Evolutionary conservation across 2,329 filamentous ascomycete species (phyloP).

Genomic region (Cercospora brassicicola): DNA sequence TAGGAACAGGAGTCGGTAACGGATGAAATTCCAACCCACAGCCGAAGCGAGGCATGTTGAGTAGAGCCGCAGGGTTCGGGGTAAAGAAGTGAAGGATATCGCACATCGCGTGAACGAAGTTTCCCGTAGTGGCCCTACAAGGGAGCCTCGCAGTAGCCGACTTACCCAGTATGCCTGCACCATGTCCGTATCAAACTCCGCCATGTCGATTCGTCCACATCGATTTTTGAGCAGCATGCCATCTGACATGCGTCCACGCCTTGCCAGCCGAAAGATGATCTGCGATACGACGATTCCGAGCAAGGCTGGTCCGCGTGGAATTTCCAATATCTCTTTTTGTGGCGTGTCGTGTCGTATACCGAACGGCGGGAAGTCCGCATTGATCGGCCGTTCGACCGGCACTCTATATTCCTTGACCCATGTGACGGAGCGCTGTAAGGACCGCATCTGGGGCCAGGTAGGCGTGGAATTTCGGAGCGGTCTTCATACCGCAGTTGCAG

Average conservation of each 20-base stretch:
- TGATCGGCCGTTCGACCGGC: neutral
- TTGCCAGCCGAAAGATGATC: neutral
- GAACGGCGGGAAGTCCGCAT: neutral
- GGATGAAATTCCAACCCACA: neutral
- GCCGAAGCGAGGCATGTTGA: neutral
- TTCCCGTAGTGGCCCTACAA: neutral
- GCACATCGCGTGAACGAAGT: neutral
- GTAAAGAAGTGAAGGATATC: neutral
- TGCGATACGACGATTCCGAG: neutral
- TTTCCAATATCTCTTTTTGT: neutral
- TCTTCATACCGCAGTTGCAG: conserved; percentile 11
- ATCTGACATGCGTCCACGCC: neutral
- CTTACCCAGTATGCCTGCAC: neutral
- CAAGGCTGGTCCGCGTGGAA: neutral
- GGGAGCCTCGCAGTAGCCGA: neutral
- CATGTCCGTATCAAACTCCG: neutral
- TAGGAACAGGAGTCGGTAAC: neutral
- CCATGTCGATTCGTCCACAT: neutral
- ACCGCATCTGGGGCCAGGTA: neutral
- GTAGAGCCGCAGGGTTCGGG: neutral
- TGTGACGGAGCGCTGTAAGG: neutral
- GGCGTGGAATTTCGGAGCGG: conserved; percentile 6
- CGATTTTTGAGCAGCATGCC: neutral
- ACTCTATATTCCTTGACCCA: neutral
- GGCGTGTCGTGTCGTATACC: neutral